phyloP scores from a whole-genome alignment of 1,284 basidiomycete genomes.

The Pseudozyma flocculosa region DNA sequence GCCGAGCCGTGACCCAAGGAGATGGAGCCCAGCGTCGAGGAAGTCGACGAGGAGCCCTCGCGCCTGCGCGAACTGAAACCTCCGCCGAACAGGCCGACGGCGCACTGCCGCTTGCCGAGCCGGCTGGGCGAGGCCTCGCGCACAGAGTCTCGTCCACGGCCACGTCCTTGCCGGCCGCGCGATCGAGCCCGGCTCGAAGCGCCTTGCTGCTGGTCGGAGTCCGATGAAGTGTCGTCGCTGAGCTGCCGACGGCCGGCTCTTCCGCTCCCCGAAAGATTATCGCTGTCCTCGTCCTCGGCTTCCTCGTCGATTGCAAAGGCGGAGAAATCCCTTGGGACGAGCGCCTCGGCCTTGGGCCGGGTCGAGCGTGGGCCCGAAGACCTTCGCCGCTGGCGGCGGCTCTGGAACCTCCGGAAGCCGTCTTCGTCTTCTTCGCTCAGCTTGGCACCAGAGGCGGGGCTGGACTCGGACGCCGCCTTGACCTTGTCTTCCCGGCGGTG shows the following conservation, averaged over 20 bases:
- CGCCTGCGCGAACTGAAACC: conserved; percentile 8
- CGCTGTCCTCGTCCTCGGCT: conserved; percentile 5
- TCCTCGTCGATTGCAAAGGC: conserved; percentile 29
- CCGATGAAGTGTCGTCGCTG: conserved; percentile 2
- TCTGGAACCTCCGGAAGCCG: conserved; percentile 27
- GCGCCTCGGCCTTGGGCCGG: conserved; percentile 46
- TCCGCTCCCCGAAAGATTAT: neutral
- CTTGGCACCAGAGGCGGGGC: conserved; percentile 3
- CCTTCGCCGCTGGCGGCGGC: conserved; percentile 18
- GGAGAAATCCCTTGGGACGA: conserved; percentile 31
- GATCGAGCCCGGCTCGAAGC: neutral
- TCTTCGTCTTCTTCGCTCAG: conserved; percentile 15
- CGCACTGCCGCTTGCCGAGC: conserved; percentile 30
- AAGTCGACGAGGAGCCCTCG: neutral
- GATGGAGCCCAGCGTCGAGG: too few species aligned
- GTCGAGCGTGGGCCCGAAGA: conserved; percentile 21
- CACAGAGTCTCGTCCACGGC: conserved; percentile 4
- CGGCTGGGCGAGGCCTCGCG: conserved; percentile 23
- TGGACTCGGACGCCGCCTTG: neutral
- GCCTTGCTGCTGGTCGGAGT: conserved; percentile 6
- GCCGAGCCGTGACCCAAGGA: neutral
- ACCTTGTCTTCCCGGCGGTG: neutral
- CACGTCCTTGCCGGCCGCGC: neutral
- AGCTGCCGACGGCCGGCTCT: too few species aligned
- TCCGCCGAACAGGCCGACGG: conserved; percentile 41